Evolutionary conservation across 108 stramenopile species (phyloP).

Genomic region (Discostella pseudostelligera): DNA sequence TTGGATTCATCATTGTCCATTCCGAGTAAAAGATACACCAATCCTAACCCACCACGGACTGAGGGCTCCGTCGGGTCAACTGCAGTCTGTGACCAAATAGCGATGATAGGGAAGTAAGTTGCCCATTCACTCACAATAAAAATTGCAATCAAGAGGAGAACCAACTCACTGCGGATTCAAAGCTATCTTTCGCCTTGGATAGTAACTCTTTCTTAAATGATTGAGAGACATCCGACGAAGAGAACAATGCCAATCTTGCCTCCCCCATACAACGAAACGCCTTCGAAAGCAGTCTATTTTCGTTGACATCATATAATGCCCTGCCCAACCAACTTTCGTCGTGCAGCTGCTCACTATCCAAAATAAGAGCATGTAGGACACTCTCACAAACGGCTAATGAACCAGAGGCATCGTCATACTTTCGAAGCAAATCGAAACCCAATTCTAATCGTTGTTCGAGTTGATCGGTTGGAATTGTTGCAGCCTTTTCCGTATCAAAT

Average conservation of each 20-base stretch:
- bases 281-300: constrained; percentile 27
- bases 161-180: constrained; percentile 31
- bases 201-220: constrained; percentile 6
- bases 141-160: not conserved
- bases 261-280: constrained; percentile 42
- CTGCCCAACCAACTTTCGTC: not conserved
- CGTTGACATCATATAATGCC: constrained; percentile 14
- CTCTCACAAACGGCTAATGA: constrained; percentile 23
- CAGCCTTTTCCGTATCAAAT: not conserved
- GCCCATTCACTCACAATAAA: constrained; percentile 1
- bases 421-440: constrained; percentile 3
- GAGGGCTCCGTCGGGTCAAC: constrained; percentile 37
- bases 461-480: not conserved
- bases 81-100: constrained; percentile 11
- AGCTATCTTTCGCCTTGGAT: constrained; percentile 16
- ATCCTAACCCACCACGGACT: constrained; percentile 23
- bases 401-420: constrained; percentile 27
- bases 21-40: constrained; percentile 38
- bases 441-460: not conserved
- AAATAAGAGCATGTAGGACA: constrained; percentile 10
- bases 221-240: not conserved
- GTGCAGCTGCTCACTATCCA: not conserved
- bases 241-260: constrained; percentile 19
- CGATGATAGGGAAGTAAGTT: not conserved
- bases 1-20: not conserved